phyloP scores from a whole-genome alignment of 371 early-diverging fungal species.

The Hamiltosporidium tvaerminnensis region DNA sequence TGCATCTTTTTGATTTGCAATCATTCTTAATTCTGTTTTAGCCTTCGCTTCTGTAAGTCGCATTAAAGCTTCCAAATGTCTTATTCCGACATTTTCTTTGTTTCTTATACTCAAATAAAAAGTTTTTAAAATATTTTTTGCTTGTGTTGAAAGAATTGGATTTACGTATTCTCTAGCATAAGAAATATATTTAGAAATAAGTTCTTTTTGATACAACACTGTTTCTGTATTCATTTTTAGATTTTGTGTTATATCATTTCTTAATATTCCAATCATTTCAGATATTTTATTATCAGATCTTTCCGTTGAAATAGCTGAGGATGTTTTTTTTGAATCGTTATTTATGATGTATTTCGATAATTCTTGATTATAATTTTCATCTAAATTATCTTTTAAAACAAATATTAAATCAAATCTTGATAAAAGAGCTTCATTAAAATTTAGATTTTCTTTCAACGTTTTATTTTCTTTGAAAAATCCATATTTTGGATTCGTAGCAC shows the following conservation, averaged over 20 bases:
- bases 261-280: slow-evolving; percentile 15
- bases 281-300: slow-evolving; percentile 10
- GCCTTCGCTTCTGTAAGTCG: slow-evolving; percentile 44
- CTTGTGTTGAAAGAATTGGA: slow-evolving; percentile 40
- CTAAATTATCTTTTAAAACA: slow-evolving; percentile 34
- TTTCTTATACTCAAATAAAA: slow-evolving; percentile 26
- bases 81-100: slow-evolving; percentile 18
- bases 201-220: slow-evolving; percentile 4
- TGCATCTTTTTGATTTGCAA: slow-evolving; percentile 38
- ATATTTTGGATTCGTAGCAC: slow-evolving; percentile 49
- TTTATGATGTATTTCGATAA: background rate
- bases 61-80: slow-evolving; percentile 40
- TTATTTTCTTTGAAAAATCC: slow-evolving; percentile 40
- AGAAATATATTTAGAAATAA: slow-evolving; percentile 40
- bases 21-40: slow-evolving; percentile 34
- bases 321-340: background rate
- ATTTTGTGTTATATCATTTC: slow-evolving; percentile 1
- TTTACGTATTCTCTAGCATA: slow-evolving; percentile 39
- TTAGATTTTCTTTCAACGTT: slow-evolving; percentile 37
- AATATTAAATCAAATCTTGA: slow-evolving; percentile 49
- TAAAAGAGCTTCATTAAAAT: slow-evolving; percentile 34
- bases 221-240: slow-evolving; percentile 1
- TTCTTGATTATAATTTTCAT: slow-evolving; percentile 52
- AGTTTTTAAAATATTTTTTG: slow-evolving; percentile 28
- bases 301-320: background rate